These are phyloP conservation scores for Testicularia cyperi DNA, from an alignment of 1,284 basidiomycete genomes.

Conservation along the genomic window DNA sequence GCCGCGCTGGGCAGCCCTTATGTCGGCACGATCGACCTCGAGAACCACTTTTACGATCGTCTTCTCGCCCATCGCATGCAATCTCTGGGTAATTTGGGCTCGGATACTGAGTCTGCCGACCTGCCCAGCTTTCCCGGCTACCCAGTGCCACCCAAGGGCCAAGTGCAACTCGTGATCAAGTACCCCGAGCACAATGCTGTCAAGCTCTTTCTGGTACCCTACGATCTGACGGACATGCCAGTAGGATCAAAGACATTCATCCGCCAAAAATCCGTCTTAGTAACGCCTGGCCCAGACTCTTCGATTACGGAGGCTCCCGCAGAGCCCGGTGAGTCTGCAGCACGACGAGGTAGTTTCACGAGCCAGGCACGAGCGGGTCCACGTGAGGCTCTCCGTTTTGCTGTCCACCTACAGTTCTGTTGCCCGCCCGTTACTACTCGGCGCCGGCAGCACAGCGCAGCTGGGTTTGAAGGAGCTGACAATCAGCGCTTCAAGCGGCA, in stretches of 20 bases:
- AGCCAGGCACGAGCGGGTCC: not conserved
- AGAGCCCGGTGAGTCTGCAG: too few species aligned
- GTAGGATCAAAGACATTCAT: constrained; percentile 50
- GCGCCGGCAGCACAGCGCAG: constrained; percentile 6
- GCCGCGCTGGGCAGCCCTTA: constrained; percentile 51
- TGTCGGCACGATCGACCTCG: constrained; percentile 61
- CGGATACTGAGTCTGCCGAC: not conserved
- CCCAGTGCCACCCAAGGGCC: constrained; percentile 63
- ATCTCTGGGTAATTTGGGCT: constrained; percentile 3
- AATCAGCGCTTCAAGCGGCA: constrained; percentile 6
- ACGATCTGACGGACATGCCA: constrained; percentile 62
- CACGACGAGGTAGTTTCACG: not conserved
- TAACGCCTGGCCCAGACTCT: not conserved
- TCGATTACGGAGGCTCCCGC: too few species aligned
- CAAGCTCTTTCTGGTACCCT: constrained; percentile 65
- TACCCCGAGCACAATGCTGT: constrained; percentile 61
- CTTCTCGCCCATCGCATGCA: constrained; percentile 7
- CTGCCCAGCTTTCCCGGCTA: constrained; percentile 63
- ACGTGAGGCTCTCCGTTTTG: constrained; percentile 46
- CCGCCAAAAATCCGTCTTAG: constrained; percentile 38
- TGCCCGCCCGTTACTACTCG: constrained; percentile 11
- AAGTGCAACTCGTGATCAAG: constrained; percentile 64
- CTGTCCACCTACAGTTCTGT: constrained; percentile 53
- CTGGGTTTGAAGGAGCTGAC: constrained; percentile 13
- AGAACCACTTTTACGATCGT: constrained; percentile 47